Base-by-base conservation (phyloP, 2,329 filamentous ascomycete species). In the Drechslera avenae region DNA sequence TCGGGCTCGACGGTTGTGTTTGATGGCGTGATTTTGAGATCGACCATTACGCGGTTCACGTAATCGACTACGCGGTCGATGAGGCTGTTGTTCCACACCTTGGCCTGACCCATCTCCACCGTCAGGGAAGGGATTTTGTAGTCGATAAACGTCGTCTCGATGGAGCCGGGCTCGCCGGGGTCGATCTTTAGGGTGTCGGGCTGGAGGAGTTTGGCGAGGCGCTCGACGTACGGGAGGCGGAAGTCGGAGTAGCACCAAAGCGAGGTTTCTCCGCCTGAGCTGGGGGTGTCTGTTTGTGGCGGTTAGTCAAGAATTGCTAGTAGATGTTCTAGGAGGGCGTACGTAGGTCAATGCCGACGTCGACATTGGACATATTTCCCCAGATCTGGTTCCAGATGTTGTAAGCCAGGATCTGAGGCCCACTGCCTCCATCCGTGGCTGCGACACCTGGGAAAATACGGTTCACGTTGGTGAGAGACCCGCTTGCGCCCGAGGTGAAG, bases 171-270 rank as follows among this genome's bases (percentile, higher is more conserved):
- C 61, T 75, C 71, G 26, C 73, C 73, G 10, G 63, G 55, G 19
- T 75, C 73, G 44, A 75, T 71, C 52, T 75, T 76, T 26, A 76
- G 62, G 13, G 71, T 71, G 50, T 75, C 72, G 13, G 73, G 72
- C 39, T 73, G 69, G 5, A 73, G 60, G 5, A 76, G 64, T 50
- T 76, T 73, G 23, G 73, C 69, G 2, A 76, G 62, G 10, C 72
- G 67, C 62, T 73, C 67, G 12, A 75, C 72, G 41, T 73, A 73
- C 6, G 68, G 64, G 0, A 70, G 59, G 8, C 67, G 63, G 48
- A 70, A 73, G 50, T 76, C 73, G 6, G 73, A 67, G 44, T 75
- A 76, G 55, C 66, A 71, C 73, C 73, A 75, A 1, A 76, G 64
- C 3, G 71, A 72, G 2, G 68, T 72, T 8, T 69, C 63, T 17